These are phyloP conservation scores for Hymenoscyphus scutula DNA, from an alignment of 2,329 filamentous ascomycete species.

Conservation along the genomic window DNA sequence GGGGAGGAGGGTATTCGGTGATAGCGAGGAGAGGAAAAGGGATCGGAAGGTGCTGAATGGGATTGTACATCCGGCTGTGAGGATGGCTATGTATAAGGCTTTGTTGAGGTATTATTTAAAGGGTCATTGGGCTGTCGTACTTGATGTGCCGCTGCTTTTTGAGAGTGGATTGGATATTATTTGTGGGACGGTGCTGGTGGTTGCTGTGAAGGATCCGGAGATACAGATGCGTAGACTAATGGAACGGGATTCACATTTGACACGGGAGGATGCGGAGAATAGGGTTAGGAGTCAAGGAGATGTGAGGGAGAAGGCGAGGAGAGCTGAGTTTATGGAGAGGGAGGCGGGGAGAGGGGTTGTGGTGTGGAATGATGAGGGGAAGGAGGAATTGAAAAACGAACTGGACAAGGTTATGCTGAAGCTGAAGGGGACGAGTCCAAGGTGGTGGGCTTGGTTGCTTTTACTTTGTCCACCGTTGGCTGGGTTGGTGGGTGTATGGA, in stretches of 20 bases:
- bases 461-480: conserved; percentile 73
- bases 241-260: conserved; percentile 73
- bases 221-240: conserved; percentile 80
- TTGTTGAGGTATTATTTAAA: conserved; percentile 70
- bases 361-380: conserved; percentile 84
- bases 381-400: conserved; percentile 65
- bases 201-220: conserved; percentile 75
- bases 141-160: conserved; percentile 90
- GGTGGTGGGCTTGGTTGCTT: conserved; percentile 69
- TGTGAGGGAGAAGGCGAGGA: conserved; percentile 76
- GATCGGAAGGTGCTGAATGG: conserved; percentile 78
- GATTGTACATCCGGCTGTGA: conserved; percentile 90
- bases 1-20: conserved; percentile 82
- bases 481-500: conserved; percentile 65
- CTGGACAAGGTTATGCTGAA: conserved; percentile 63
- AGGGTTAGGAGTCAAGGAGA: conserved; percentile 84
- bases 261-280: conserved; percentile 81
- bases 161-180: conserved; percentile 83
- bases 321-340: conserved; percentile 59
- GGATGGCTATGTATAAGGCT: conserved; percentile 73
- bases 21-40: conserved; percentile 63
- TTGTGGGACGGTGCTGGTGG: conserved; percentile 82
- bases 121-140: conserved; percentile 83
- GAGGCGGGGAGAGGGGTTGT: conserved; percentile 68
- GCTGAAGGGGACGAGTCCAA: conserved; percentile 55